A percentile compares a stretch with the other conserved stretches of the same genome.
These are phyloP conservation scores for Odonthalia washingtoniensis DNA, from an alignment of 31 red algal species.

Conservation along the genomic window DNA sequence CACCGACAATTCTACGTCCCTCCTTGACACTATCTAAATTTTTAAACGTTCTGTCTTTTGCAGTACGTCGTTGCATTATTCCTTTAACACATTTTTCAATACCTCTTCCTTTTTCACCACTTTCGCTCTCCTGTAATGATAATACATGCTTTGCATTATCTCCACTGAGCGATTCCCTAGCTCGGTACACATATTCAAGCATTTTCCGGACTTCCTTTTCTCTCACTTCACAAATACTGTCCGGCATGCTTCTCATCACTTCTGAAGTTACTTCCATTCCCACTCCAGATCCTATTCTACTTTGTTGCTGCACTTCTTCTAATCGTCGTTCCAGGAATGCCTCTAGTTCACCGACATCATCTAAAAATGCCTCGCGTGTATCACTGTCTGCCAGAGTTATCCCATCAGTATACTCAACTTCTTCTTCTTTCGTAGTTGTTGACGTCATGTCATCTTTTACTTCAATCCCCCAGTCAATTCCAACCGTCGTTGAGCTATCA, in stretches of 20 bases:
- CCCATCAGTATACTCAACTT: neutral
- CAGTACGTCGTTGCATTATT: too few relatives aligned
- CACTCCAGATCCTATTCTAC: conserved; percentile 15
- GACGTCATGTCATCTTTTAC: neutral
- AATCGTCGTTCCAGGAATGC: conserved; percentile 55
- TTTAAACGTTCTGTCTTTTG: too few relatives aligned
- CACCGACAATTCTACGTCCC: too few relatives aligned
- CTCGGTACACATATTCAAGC: conserved; percentile 18
- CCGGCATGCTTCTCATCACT: conserved; percentile 6
- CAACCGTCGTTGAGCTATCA: neutral
- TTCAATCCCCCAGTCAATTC: conserved; percentile 37
- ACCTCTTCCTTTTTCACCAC: too few relatives aligned
- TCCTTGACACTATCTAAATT: too few relatives aligned
- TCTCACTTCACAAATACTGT: conserved; percentile 1
- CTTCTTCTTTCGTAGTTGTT: neutral
- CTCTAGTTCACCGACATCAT: conserved; percentile 51
- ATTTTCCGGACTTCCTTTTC: conserved; percentile 7
- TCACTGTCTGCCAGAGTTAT: conserved; percentile 37
- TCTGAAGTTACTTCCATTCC: conserved; percentile 44
- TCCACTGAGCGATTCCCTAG: conserved; percentile 27
- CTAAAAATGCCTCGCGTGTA: conserved; percentile 41
- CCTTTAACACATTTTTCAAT: too few relatives aligned
- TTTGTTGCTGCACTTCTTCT: conserved; percentile 23
- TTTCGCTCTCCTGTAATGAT: conserved; percentile 48
- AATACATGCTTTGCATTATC: conserved; percentile 32